A percentile compares a stretch with the other conserved stretches of the same genome.
Evolutionary conservation across 1,284 basidiomycete species (phyloP).

Genomic region (Apiotrichum gracile): DNA sequence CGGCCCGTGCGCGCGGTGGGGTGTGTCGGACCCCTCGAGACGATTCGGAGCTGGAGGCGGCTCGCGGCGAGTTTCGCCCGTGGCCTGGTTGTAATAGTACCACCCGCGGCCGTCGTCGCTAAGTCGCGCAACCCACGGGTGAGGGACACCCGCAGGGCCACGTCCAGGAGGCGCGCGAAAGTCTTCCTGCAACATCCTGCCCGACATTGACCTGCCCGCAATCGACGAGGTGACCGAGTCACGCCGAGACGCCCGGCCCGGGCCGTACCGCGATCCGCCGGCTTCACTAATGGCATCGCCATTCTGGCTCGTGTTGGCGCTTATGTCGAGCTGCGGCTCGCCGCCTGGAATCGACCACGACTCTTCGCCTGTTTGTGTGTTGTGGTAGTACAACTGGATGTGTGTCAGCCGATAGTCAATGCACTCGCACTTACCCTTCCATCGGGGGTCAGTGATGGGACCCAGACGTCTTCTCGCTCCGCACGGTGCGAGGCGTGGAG

Average conservation of each 20-base stretch:
- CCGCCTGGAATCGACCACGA: constrained; percentile 73
- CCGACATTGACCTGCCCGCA: neutral
- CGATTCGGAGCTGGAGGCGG: constrained; percentile 11
- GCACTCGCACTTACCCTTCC: constrained; percentile 42
- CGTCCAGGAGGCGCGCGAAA: constrained; percentile 44
- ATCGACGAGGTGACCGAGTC: neutral
- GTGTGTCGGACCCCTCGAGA: neutral
- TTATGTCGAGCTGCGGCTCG: constrained; percentile 49
- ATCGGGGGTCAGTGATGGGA: constrained; percentile 44
- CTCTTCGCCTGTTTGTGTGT: constrained; percentile 80
- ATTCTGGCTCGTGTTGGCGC: neutral
- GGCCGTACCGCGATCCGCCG: neutral
- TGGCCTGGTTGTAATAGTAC: constrained; percentile 69
- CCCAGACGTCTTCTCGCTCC: constrained; percentile 42
- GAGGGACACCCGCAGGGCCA: constrained; percentile 55
- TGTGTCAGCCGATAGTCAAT: neutral
- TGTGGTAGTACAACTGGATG: constrained; percentile 82
- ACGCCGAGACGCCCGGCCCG: neutral
- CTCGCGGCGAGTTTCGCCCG: constrained; percentile 58
- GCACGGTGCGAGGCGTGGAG: constrained; percentile 6
- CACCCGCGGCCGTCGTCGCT: constrained; percentile 78
- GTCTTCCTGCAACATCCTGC: constrained; percentile 7
- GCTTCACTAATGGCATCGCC: neutral
- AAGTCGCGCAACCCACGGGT: constrained; percentile 70
- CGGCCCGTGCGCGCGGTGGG: constrained; percentile 1